phyloP scores from a whole-genome alignment of 495 filamentous ascomycete species.

The Xylaria castorea region DNA sequence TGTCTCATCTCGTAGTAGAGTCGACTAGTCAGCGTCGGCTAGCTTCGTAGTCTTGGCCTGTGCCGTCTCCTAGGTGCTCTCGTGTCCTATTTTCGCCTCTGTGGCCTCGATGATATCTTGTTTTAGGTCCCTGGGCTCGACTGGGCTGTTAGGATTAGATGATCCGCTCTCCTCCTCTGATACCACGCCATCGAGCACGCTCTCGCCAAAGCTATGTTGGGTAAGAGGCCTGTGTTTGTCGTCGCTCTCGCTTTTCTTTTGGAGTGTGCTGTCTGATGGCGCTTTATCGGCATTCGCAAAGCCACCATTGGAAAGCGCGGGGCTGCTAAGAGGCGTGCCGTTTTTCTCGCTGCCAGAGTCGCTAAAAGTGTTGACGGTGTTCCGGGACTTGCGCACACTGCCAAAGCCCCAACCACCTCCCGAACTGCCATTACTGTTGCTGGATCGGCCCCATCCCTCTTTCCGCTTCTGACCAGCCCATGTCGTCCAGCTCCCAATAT shows the following conservation, averaged over 20 bases:
- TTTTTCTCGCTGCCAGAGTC: conserved; percentile 46
- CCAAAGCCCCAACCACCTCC: conserved; percentile 49
- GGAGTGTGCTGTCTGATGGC: conserved; percentile 31
- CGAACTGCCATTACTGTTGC: conserved; percentile 29
- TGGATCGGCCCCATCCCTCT: conserved; percentile 59
- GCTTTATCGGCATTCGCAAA: conserved; percentile 38
- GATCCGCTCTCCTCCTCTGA: conserved; percentile 39
- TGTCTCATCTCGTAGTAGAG: not conserved
- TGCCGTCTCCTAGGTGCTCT: conserved; percentile 14
- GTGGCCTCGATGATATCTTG: not conserved
- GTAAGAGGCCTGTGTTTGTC: conserved; percentile 38
- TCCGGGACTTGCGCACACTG: conserved; percentile 37
- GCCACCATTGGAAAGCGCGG: conserved; percentile 33
- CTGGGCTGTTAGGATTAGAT: conserved; percentile 39
- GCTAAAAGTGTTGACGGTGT: conserved; percentile 19
- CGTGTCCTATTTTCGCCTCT: not conserved
- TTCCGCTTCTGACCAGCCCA: conserved; percentile 93
- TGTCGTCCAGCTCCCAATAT: conserved; percentile 90
- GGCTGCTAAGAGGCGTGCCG: conserved; percentile 40
- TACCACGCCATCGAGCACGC: conserved; percentile 46
- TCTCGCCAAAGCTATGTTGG: conserved; percentile 49
- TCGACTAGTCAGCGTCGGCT: not conserved
- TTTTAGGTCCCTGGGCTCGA: conserved; percentile 18
- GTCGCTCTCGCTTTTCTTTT: conserved; percentile 34
- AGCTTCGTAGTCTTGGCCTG: not conserved